These are phyloP conservation scores for Apocynum venetum DNA, from an alignment of 257 asterid genomes.

Conservation along the genomic window DNA sequence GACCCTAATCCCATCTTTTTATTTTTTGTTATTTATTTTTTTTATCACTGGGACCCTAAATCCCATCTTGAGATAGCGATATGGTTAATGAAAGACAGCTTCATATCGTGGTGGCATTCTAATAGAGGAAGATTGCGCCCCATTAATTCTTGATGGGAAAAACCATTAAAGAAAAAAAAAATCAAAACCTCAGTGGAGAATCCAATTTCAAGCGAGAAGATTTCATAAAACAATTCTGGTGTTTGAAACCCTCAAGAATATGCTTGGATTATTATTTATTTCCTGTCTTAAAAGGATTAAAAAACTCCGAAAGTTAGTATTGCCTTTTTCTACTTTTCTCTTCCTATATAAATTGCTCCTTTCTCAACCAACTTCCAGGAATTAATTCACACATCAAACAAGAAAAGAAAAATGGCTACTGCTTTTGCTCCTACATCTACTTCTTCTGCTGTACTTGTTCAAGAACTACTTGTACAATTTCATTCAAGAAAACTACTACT, in stretches of 20 bases:
- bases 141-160: constrained; percentile 8
- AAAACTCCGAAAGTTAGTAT: constrained; percentile 4
- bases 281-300: too few species aligned
- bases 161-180: neutral
- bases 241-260: neutral
- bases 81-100: neutral
- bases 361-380: constrained; percentile 14
- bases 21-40: too few species aligned
- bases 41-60: constrained; percentile 2
- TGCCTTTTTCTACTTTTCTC: constrained; percentile 5
- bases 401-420: constrained; percentile 8
- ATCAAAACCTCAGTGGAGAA: constrained; percentile 2
- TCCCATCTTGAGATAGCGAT: constrained; percentile 1
- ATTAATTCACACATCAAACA: neutral
- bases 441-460: constrained; percentile 9
- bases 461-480: constrained; percentile 13
- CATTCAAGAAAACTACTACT: constrained; percentile 27
- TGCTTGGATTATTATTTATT: neutral
- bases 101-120: constrained; percentile 6
- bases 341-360: constrained; percentile 15
- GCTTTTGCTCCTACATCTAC: neutral
- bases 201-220: constrained; percentile 1
- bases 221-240: neutral
- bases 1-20: constrained; percentile 5
- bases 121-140: constrained; percentile 4